Base-by-base conservation (phyloP, 225 moss, liverwort and hornwort genomes). In the Pseudisothecium myosuroides region DNA sequence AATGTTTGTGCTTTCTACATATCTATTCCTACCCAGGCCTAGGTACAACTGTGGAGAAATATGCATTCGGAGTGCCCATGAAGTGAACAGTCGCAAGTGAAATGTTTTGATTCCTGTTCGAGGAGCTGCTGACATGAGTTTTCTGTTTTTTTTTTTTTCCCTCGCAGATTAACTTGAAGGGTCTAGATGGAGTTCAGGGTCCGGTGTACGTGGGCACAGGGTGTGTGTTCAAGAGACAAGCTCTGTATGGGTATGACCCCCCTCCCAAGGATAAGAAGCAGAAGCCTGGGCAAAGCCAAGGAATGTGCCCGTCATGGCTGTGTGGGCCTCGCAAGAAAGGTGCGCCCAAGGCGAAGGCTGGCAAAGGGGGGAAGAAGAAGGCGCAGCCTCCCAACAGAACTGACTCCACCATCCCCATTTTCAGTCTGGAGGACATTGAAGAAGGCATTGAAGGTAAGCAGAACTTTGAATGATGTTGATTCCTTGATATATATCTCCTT, bases 151-250 rank as follows among this genome's bases (percentile, higher is more conserved):
- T 24, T 24, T 52, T 14, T 24, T 9, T 81, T 34, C 56, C 29
- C n/a, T 81, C 87, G 87, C 95, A 97, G 96, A 97, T 97, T 61
- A 97, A 97, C 80, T 89, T 97, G 96, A 97, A 97, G 90, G 97
- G 97, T 54, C 83, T 97, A 17, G 97, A 97, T 91, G 97, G 97
- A 81, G 89, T 97, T 72, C 96, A 97, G 87, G 97, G 97, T 68
- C 97, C 96, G 23, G 95, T 95, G 74, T 97, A 97, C 86, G 97
- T 97, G 88, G 97, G 97, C 24, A 97, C 97, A 24, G 97, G 97
- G 55, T 96, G 95, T 89, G 95, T 95, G 26, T 96, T 97, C 90
- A 95, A 68, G 84, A 94, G 96, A 67, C 94, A 91, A 76, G 97
- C 97, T 37, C 81, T 96, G 52, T 97, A 97, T 45, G 97, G 97